Evolutionary conservation across 108 stramenopile species (phyloP), one percentile per base, ranked within the genome.

Genomic region (Cyclotella choctawhatcheeana): DNA sequence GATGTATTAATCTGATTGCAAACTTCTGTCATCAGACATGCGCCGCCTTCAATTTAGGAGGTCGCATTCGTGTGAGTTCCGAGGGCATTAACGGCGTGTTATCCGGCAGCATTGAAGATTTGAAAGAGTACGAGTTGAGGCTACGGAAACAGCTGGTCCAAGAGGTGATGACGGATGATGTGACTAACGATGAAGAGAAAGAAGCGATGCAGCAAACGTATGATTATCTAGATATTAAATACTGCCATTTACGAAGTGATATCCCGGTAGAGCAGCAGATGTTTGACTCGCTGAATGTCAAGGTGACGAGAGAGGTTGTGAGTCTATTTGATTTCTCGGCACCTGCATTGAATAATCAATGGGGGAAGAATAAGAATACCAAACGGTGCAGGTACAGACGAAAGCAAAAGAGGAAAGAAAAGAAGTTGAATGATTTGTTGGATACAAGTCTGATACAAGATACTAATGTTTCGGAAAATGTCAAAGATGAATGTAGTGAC

Each of bases 1-100:
- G n/a, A n/a, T n/a, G n/a, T n/a, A n/a, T n/a, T n/a, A n/a, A n/a
- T n/a, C n/a, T n/a, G n/a, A n/a, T n/a, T n/a, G n/a, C n/a, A n/a
- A n/a, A n/a, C n/a, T n/a, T n/a, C n/a, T n/a, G n/a, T n/a, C n/a
- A n/a, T n/a, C n/a, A n/a, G n/a, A n/a, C n/a, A n/a, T n/a, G n/a
- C n/a, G n/a, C 64, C 14, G 16, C 64, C 27, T 45, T 80, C 2
- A 54, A 73, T 10, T 76, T 94, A 24, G 72, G 73, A 18, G 93
- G 93, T 2, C 71, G 93, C 25, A 81, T 94, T 31, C 84, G 93
- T 13, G 83, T 94, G 44, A 77, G 81, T 30, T 25, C 56, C 12
- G 93, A 94, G 70, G 93, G 93, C 0, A 72, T 94, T 60, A 94
- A 94, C 55, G 93, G 89, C n/a, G 93, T 91, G 5, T 58, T 94